Conservation (phyloP, 2,329 filamentous ascomycete species). For the Diaporthe eres region DNA sequence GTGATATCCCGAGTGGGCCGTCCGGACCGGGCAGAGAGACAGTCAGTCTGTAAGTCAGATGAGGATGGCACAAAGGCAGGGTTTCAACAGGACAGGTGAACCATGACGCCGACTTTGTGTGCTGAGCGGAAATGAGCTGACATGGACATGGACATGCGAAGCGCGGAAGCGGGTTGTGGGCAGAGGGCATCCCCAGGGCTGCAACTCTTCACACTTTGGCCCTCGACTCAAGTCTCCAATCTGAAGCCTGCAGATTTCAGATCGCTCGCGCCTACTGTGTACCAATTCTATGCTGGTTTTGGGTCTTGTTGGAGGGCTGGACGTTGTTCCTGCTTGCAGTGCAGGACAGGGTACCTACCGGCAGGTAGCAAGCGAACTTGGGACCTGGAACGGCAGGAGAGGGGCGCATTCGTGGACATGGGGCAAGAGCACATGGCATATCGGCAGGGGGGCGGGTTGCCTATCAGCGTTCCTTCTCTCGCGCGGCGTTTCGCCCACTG, state of each 20-base stretch:
- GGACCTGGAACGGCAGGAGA: conserved; percentile 5
- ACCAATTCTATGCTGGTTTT: not conserved
- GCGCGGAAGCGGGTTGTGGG: conserved; percentile 17
- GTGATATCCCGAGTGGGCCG: conserved; percentile 22
- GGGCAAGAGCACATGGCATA: conserved; percentile 12
- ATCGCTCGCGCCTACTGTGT: not conserved
- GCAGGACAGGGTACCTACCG: not conserved
- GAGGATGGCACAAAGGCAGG: conserved; percentile 10
- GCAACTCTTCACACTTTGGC: not conserved
- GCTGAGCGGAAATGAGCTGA: conserved; percentile 17
- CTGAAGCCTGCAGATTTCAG: not conserved
- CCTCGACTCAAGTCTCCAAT: not conserved
- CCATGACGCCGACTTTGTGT: conserved; percentile 5
- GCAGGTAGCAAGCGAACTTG: not conserved
- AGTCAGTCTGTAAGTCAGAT: not conserved
- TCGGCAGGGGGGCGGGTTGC: not conserved
- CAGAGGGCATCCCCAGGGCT: not conserved
- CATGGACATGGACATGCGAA: conserved; percentile 17
- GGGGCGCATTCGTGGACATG: not conserved
- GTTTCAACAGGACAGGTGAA: conserved; percentile 10
- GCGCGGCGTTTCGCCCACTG: conserved; percentile 25
- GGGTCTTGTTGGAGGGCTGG: not conserved
- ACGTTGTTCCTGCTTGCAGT: not conserved
- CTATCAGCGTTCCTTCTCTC: conserved; percentile 5
- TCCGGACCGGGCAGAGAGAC: not conserved